Base-by-base conservation (phyloP, 176 grass and related monocot genomes). In the Puccinellia tenuiflora region DNA sequence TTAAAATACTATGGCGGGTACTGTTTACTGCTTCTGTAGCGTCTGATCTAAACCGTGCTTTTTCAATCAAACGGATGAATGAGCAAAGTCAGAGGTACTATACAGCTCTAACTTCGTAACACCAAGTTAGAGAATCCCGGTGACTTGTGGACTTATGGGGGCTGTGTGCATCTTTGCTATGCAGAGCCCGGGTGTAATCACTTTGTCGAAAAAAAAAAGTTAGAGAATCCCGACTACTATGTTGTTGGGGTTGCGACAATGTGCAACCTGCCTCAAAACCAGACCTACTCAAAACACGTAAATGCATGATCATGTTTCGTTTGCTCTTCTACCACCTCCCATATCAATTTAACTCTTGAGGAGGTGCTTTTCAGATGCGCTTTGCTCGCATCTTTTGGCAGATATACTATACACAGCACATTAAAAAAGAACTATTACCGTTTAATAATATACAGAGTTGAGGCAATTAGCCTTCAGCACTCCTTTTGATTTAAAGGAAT, bases 211-310 rank as follows among this genome's bases (percentile, higher is more conserved):
- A n/a, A n/a, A n/a, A n/a, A n/a, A n/a, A n/a, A n/a, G n/a, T n/a
- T n/a, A n/a, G n/a, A n/a, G n/a, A n/a, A n/a, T n/a, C n/a, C n/a
- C n/a, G n/a, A n/a, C n/a, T n/a, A n/a, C n/a, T 33, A 69, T 21
- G 21, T 53, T 7, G 50, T 21, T 40, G 16, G 50, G 18, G 17
- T 53, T 53, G 50, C 16, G 2, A 7, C 50, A 21, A 53, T 21
- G 12, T 40, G 68, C 80, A 89, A 79, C 80, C 79, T 77, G 51
- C 75, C 51, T 87, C 81, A 34, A 79, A 39, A 75, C 86, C 50
- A 53, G 6, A 53, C 50, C 50, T 53, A 53, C 50, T 20, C 6
- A 53, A 53, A 91, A 55, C 62, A 88, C 30, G 86, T 94, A 88
- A 65, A 53, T 50, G 85, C 84, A 68, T 73, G 29, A 24, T 75